Base-by-base conservation (phyloP, 148 eudicot species). In the Rheum nobile region DNA sequence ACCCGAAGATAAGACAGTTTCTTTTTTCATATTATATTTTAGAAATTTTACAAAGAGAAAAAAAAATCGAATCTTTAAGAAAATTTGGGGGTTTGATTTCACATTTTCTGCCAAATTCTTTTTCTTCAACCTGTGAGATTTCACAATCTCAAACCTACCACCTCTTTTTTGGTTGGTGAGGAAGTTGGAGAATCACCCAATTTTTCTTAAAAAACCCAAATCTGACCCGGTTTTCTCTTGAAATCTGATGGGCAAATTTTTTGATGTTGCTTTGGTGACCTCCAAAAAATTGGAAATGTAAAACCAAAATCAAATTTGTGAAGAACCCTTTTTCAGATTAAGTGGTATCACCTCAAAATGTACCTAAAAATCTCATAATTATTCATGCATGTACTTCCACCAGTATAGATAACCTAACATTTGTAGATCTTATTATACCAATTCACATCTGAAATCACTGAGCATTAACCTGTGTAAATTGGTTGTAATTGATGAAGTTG, bases 131-230 rank as follows among this genome's bases (percentile, higher is more conserved):
- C n/a, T 17, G 21, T 65, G 41, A 65, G 32, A 34, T 65, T 34
- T 65, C 38, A 65, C 39, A 65, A 65, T 65, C 70, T 65, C 70
- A 65, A 65, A 65, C 70, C 70, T 65, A 65, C 70, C 70, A 26
- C 4, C 67, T 24, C 34, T 21, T 29, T 34, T 65, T 31, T 65
- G 70, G 70, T 65, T 65, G 70, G 41, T 32, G 70, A 19, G 70
- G 39, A n/a, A 34, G 70, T 32, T 65, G 22, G 41, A 12, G 67
- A 61, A 61, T 61, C 67, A 28, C 67, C 8, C 35, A 61, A 10
- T 28, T 61, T 14, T 61, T 54, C 21, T 35, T n/a, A n/a, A 35
- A 35, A 12, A 61, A 28, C 70, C 22, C 39, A 4, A 65, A 65
- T 65, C 39, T 34, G 70, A 57, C 32, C 32, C 4, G 14, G 22